Evolutionary conservation across 2,329 filamentous ascomycete species (phyloP), one percentile per base, ranked within the genome.

Genomic region (Corynespora cassiicola): DNA sequence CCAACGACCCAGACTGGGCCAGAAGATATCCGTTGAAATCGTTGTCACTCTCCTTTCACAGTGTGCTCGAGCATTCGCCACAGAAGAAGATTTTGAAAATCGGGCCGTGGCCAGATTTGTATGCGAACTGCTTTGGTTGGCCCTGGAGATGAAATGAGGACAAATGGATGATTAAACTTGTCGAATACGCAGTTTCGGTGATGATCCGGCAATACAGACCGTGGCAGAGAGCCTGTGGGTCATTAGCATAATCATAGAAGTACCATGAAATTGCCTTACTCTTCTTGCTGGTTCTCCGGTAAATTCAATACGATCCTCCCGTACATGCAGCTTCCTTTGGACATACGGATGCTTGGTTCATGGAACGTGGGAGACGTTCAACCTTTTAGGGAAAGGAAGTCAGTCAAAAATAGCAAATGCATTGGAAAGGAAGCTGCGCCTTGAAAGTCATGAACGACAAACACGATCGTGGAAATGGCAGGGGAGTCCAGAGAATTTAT

Each of bases 231-330:
- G 50, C 25, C 47, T 56, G 33, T 17, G 9, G 32, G 14, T 30
- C 15, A 15, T 42, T 19, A 36, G 32, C 15, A 5, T n/a, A n/a
- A n/a, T n/a, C n/a, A n/a, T n/a, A n/a, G n/a, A n/a, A n/a, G n/a
- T n/a, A n/a, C n/a, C n/a, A n/a, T n/a, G 18, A 25, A 5, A 14
- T 16, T 20, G 6, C 32, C 31, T 32, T 29, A 54, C 40, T 12
- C 39, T 52, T 31, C 41, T 47, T 6, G 40, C 32, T 24, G 65
- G 56, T 25, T 65, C 60, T 16, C 60, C 60, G 5, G 54, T 47
- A 31, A 63, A 61, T 36, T 66, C 51, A 68, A 69, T 11, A 54
- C 58, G 33, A 63, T 60, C n/a, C 65, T 59, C 11, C 64, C 65
- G 39, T 66, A 69, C 18, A 61, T 16, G 42, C 63, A 65, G 21